Evolutionary conservation across 345 rosid species (phyloP), one percentile per base, ranked within the genome.

Genomic region (Moringa oleifera): DNA sequence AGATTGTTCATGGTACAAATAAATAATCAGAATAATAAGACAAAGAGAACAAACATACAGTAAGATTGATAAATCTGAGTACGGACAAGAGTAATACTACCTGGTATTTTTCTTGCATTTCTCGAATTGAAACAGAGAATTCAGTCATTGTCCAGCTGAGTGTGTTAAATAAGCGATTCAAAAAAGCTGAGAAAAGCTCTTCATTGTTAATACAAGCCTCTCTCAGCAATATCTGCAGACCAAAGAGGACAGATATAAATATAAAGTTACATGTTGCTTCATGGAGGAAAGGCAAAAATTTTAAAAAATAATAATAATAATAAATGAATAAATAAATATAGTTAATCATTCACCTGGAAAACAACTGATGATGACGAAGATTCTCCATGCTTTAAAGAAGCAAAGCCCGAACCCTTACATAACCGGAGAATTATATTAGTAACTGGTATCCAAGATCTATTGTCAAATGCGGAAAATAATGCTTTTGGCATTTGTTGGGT

Each of bases 121-220:
- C 96, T 57, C 96, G 83, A 36, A 94, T 79, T 46, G 95, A 90
- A 76, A 90, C 95, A 64, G 97, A 94, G 69, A 94, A 90, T 75
- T 88, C 99, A 6, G 95, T 94, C 88, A 94, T 86, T 57, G 91
- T 88, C 99, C 97, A 94, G 84, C 99, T 94, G 59, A 94, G 81
- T 2, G 95, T 94, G 81, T 94, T 94, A 68, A 94, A 94, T 23
- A 94, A 75, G 45, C 92, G 96, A 77, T 94, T 94, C 28, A 94
- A 86, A 76, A 90, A 94, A 69, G 87, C 82, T 45, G 95, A 90
- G 71, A 94, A 86, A 66, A 94, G 65, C 53, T 80, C 89, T 63
- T 71, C 83, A 50, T 94, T 81, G 67, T 58, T 71, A 57, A 79
- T 70, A 75, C 95, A 90, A 64, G 86, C 96, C 74, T 94, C 96